Percentiles rank a stretch among this genome's conserved stretches.
Conservation (phyloP, 1,284 basidiomycete genomes). For the Puccinia coronata region DNA sequence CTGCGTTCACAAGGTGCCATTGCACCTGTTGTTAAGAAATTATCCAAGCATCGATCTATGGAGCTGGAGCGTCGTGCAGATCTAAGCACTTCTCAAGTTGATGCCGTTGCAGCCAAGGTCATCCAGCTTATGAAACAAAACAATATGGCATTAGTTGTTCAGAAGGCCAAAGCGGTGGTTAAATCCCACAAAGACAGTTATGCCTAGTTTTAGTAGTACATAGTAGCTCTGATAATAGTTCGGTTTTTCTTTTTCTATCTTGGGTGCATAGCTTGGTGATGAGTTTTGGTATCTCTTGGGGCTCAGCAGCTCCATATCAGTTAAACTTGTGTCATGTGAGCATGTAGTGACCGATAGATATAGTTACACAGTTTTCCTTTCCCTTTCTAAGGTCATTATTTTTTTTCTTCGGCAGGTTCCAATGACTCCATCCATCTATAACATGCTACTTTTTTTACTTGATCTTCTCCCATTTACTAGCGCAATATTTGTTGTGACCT, state of each 20-base stretch:
- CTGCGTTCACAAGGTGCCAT: constrained; percentile 8
- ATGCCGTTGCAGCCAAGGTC: constrained; percentile 2
- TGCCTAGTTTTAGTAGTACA: background rate
- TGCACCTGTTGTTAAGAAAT: background rate
- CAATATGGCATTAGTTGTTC: background rate
- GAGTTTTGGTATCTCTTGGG: background rate
- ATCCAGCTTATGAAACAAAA: background rate
- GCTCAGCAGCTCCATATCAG: no score
- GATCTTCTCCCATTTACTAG: no score
- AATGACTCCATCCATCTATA: background rate
- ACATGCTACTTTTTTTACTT: no score
- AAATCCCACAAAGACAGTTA: background rate
- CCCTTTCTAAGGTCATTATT: background rate
- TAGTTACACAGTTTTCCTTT: background rate
- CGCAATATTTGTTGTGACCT: no score
- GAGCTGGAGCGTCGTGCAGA: background rate
- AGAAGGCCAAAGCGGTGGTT: constrained; percentile 2
- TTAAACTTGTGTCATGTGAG: no score
- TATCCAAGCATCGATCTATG: background rate
- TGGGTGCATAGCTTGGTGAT: background rate
- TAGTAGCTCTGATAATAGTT: no score
- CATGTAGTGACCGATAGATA: background rate
- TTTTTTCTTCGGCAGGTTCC: background rate
- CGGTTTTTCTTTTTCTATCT: background rate
- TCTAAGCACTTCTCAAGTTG: background rate